A percentile compares a stretch with the other conserved stretches of the same genome.
Evolutionary conservation across 495 filamentous ascomycete genomes (phyloP).

Genomic region (Echria macrotheca): DNA sequence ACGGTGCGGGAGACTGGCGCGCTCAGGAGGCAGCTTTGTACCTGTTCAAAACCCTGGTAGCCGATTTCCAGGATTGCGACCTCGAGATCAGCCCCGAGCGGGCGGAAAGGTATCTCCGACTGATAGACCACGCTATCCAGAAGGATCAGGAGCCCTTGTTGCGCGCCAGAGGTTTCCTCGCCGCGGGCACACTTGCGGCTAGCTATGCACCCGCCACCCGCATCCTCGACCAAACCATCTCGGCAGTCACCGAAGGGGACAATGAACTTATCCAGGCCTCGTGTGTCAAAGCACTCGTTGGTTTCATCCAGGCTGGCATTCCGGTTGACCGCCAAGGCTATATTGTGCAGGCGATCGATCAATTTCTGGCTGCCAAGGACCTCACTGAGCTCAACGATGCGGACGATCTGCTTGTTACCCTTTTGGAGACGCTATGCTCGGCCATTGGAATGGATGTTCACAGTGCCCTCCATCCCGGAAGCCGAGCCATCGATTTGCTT

Average conservation of each 20-base stretch:
- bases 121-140: slow-evolving; percentile 69
- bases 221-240: slow-evolving; percentile 68
- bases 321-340: slow-evolving; percentile 60
- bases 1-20: slow-evolving; percentile 55
- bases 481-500: slow-evolving; percentile 71
- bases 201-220: slow-evolving; percentile 43
- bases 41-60: slow-evolving; percentile 71
- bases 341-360: slow-evolving; percentile 70
- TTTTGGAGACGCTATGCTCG: slow-evolving; percentile 81
- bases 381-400: slow-evolving; percentile 74
- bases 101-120: slow-evolving; percentile 64
- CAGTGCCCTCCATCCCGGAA: slow-evolving; percentile 60
- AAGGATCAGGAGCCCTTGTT: slow-evolving; percentile 60
- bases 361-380: slow-evolving; percentile 72
- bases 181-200: slow-evolving; percentile 67
- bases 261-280: slow-evolving; percentile 88
- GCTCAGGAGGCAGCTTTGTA: slow-evolving; percentile 74
- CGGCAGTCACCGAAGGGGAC: slow-evolving; percentile 65
- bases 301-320: slow-evolving; percentile 57
- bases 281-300: slow-evolving; percentile 82
- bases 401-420: slow-evolving; percentile 84
- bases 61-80: slow-evolving; percentile 71
- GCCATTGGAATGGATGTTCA: slow-evolving; percentile 71
- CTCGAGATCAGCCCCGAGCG: slow-evolving; percentile 61
- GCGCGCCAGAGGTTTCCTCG: slow-evolving; percentile 76